Conservation (phyloP, 1,139 yeast species). For the Pichia norvegensis region DNA sequence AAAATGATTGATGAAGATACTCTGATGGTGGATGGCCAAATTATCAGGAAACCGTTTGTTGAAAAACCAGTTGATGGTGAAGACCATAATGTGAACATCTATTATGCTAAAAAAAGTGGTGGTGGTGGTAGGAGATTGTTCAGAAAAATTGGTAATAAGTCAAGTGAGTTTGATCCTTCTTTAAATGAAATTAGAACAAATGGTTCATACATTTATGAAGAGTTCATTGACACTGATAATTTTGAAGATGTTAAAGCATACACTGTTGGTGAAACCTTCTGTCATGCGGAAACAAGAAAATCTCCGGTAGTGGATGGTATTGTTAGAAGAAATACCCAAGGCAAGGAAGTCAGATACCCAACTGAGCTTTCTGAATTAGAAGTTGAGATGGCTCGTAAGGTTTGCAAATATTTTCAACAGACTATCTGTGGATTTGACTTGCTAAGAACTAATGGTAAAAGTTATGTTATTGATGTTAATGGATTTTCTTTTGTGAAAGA, state of each 20-base stretch:
- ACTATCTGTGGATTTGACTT: slow-evolving; percentile 98
- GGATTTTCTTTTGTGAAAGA: slow-evolving; percentile 98
- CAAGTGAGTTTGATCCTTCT: slow-evolving; percentile 90
- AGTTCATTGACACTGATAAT: slow-evolving; percentile 96
- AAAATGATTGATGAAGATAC: slow-evolving; percentile 86
- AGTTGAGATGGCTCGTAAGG: slow-evolving; percentile 67
- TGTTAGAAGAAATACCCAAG: slow-evolving; percentile 94
- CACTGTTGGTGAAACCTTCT: slow-evolving; percentile 83
- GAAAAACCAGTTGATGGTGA: slow-evolving; percentile 99
- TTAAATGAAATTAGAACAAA: slow-evolving; percentile 69
- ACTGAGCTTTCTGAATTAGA: slow-evolving; percentile 75
- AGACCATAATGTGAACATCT: slow-evolving; percentile 92
- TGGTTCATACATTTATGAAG: slow-evolving; percentile 88
- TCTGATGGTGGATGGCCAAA: slow-evolving; percentile 63
- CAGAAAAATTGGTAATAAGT: slow-evolving; percentile 94
- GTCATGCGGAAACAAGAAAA: slow-evolving; percentile 97
- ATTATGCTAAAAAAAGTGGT: slow-evolving; percentile 80
- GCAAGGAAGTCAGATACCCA: slow-evolving; percentile 88
- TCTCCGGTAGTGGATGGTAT: slow-evolving; percentile 99
- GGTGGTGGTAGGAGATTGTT: slow-evolving; percentile 96
- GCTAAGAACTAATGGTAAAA: slow-evolving; percentile 77
- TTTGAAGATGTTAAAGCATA: slow-evolving; percentile 98
- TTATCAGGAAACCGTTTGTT: slow-evolving; percentile 81
- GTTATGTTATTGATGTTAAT: slow-evolving; percentile 94
- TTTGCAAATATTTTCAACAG: slow-evolving; percentile 74